Evolutionary conservation across 2,329 filamentous ascomycete species (phyloP).

Genomic region (Lasiodiplodia sp.): DNA sequence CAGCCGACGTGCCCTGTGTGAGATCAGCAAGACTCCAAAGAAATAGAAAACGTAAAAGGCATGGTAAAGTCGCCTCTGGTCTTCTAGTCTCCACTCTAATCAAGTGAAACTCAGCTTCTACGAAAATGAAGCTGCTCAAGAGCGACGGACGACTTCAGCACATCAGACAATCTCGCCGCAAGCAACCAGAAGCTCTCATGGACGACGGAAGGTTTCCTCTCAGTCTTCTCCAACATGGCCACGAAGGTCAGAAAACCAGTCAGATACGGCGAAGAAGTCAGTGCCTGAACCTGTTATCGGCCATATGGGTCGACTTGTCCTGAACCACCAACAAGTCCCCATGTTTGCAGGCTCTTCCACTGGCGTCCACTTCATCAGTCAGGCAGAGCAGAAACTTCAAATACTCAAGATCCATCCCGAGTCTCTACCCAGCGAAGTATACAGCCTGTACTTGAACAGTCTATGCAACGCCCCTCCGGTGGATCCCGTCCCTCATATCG

Average conservation of each 20-base stretch:
- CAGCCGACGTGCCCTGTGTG: not conserved
- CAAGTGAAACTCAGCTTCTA: not conserved
- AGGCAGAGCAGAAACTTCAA: conserved; percentile 4
- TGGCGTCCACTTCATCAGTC: conserved; percentile 10
- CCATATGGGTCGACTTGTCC: conserved; percentile 13
- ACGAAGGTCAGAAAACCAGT: not conserved
- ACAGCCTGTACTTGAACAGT: conserved; percentile 5
- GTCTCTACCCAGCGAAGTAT: not conserved
- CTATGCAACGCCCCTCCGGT: not conserved
- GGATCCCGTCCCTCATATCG: not conserved
- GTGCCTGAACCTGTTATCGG: not conserved
- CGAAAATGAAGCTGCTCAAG: not conserved
- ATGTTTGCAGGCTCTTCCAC: conserved; percentile 10
- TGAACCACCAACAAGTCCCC: not conserved
- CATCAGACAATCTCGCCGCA: not conserved
- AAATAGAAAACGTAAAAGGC: conserved; percentile 5
- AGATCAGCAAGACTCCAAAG: not conserved
- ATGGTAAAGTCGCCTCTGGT: not conserved
- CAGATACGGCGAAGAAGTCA: not conserved
- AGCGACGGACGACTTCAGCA: not conserved
- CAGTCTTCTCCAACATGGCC: not conserved
- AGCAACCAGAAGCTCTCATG: too few species aligned
- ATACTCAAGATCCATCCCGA: not conserved
- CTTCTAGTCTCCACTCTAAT: not conserved
- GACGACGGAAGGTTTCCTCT: too few species aligned